Evolutionary conservation across 495 filamentous ascomycete species (phyloP).

Genomic region (Poronia punctata): DNA sequence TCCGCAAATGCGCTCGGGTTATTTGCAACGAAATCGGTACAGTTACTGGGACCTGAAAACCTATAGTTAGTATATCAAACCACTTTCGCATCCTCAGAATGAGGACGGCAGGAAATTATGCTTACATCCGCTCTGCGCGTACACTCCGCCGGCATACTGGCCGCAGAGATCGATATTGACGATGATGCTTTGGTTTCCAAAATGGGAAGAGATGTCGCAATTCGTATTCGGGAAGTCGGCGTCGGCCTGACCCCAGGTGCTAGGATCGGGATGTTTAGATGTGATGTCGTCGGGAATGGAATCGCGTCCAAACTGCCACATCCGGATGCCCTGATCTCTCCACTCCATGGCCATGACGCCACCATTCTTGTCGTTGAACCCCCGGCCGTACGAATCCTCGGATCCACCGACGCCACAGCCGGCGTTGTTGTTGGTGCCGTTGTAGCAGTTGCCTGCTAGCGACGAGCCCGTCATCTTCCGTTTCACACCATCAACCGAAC

Average conservation of each 20-base stretch:
- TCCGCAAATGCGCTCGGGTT: slow-evolving; percentile 54
- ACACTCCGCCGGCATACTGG: slow-evolving; percentile 50
- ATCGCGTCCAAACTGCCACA: slow-evolving; percentile 54
- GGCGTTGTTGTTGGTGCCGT: slow-evolving; percentile 43
- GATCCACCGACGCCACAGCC: slow-evolving; percentile 46
- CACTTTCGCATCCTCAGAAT: too few species aligned
- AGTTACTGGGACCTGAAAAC: slow-evolving; percentile 39
- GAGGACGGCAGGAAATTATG: too few species aligned
- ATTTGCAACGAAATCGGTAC: slow-evolving; percentile 55
- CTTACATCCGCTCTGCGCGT: slow-evolving; percentile 39
- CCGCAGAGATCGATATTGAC: slow-evolving; percentile 67
- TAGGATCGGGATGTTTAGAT: slow-evolving; percentile 46
- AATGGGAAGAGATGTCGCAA: slow-evolving; percentile 56
- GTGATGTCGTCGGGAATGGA: slow-evolving; percentile 47
- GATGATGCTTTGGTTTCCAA: slow-evolving; percentile 58
- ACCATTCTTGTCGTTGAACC: slow-evolving; percentile 52
- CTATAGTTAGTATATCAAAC: slow-evolving; percentile 17
- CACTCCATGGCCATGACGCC: slow-evolving; percentile 62
- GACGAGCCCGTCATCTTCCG: slow-evolving; percentile 39
- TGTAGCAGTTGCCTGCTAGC: slow-evolving; percentile 47
- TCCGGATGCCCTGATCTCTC: slow-evolving; percentile 49
- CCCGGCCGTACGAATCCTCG: slow-evolving; percentile 41
- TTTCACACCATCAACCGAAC: slow-evolving; percentile 45
- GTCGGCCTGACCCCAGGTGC: slow-evolving; percentile 50
- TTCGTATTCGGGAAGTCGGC: slow-evolving; percentile 50